A percentile compares a stretch with the other conserved stretches of the same genome.
These are phyloP conservation scores for Curvularia verruculosa DNA, from an alignment of 2,329 filamentous ascomycete species.

Conservation along the genomic window DNA sequence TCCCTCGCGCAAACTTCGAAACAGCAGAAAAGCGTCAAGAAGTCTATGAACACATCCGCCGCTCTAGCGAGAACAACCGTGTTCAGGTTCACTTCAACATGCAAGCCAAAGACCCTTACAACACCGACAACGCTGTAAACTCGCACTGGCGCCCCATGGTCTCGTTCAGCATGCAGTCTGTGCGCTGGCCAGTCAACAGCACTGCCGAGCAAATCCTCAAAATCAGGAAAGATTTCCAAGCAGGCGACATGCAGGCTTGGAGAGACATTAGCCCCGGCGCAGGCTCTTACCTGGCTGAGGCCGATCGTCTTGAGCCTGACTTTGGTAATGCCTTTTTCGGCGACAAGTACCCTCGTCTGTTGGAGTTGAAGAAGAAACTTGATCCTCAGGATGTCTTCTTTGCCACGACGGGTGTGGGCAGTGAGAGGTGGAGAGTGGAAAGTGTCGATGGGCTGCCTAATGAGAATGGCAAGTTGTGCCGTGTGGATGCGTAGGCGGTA, in stretches of 20 bases:
- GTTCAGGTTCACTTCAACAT: conserved; percentile 48
- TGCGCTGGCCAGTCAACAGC: conserved; percentile 42
- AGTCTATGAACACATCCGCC: conserved; percentile 34
- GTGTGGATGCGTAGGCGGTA: conserved; percentile 19
- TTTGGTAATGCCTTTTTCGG: conserved; percentile 45
- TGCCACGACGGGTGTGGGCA: conserved; percentile 41
- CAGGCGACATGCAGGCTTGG: conserved; percentile 39
- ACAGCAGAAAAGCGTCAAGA: conserved; percentile 41
- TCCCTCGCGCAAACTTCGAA: conserved; percentile 44
- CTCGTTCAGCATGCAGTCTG: conserved; percentile 40
- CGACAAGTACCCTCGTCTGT: conserved; percentile 38
- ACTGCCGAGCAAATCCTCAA: conserved; percentile 35
- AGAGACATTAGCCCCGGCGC: conserved; percentile 41
- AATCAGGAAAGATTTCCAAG: conserved; percentile 35
- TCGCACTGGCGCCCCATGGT: conserved; percentile 37
- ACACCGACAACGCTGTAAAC: conserved; percentile 42
- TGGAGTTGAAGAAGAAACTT: conserved; percentile 40
- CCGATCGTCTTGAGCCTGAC: conserved; percentile 41
- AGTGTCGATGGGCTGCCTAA: conserved; percentile 44
- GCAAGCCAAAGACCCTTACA: conserved; percentile 37
- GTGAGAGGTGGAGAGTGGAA: conserved; percentile 44
- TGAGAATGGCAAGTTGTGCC: conserved; percentile 46
- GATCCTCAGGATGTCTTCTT: conserved; percentile 47
- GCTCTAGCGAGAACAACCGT: conserved; percentile 43
- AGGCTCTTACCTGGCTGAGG: conserved; percentile 40